Percentiles rank a stretch among this genome's conserved stretches.
These are phyloP conservation scores for Posidonia australis DNA, from an alignment of 106 monocot species.

Conservation along the genomic window DNA sequence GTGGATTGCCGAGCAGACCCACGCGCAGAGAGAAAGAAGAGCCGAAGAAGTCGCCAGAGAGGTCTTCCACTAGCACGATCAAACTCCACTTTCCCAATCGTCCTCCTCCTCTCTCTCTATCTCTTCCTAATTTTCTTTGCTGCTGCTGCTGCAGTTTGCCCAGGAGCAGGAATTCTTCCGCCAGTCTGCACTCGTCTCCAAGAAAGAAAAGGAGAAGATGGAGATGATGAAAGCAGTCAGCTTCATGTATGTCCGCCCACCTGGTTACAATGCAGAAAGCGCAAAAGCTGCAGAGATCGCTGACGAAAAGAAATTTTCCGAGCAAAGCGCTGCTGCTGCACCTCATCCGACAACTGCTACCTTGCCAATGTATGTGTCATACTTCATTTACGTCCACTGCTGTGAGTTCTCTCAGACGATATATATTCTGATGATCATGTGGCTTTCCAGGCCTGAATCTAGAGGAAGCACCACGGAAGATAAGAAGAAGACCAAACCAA, in stretches of 20 bases:
- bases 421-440: not conserved
- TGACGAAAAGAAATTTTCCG: constrained; percentile 29
- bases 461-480: constrained; percentile 19
- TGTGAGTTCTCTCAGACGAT: too few species aligned
- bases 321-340: not conserved
- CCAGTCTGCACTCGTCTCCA: constrained; percentile 82
- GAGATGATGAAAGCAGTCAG: constrained; percentile 97
- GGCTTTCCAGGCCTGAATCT: constrained; percentile 21
- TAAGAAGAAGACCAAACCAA: constrained; percentile 64
- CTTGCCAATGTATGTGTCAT: constrained; percentile 13
- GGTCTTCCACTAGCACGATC: constrained; percentile 14
- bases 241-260: constrained; percentile 97
- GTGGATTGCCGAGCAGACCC: constrained; percentile 97
- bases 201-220: constrained; percentile 95
- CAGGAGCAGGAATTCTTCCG: constrained; percentile 98
- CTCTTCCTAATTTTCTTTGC: not conserved
- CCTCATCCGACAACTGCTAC: not conserved
- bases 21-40: constrained; percentile 47
- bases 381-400: too few species aligned
- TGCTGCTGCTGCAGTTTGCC: constrained; percentile 49
- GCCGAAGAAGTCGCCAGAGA: constrained; percentile 75
- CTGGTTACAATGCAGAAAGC: constrained; percentile 94
- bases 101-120: not conserved
- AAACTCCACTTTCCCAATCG: not conserved
- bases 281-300: constrained; percentile 93